These are phyloP conservation scores for Neurospora sp. DNA, from an alignment of 495 filamentous ascomycete species.

Conservation along the genomic window DNA sequence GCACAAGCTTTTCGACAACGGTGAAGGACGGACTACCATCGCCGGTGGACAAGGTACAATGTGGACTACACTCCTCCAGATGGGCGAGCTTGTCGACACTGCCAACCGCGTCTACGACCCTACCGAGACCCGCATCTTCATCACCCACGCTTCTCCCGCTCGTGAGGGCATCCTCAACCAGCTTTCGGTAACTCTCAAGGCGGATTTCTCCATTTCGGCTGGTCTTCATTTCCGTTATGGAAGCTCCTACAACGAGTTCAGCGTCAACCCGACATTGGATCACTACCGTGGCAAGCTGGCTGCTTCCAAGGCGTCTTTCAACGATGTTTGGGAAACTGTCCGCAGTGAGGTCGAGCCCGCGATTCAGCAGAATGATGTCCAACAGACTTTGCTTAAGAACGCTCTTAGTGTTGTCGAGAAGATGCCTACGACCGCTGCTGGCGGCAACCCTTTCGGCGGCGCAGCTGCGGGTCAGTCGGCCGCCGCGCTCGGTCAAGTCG, in stretches of 20 bases:
- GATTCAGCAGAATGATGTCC: constrained; percentile 82
- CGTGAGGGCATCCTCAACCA: constrained; percentile 97
- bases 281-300: constrained; percentile 99
- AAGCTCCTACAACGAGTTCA: constrained; percentile 99
- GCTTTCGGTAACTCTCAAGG: constrained; percentile 93
- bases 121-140: constrained; percentile 93
- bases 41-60: constrained; percentile 98
- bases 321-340: constrained; percentile 99
- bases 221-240: constrained; percentile 98
- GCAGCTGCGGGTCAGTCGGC: constrained; percentile 52
- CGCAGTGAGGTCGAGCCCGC: constrained; percentile 89
- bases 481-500: constrained; percentile 71
- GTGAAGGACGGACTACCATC: constrained; percentile 94
- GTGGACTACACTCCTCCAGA: constrained; percentile 98
- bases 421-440: constrained; percentile 91
- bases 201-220: constrained; percentile 96
- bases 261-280: constrained; percentile 94
- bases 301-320: constrained; percentile 97
- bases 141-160: constrained; percentile 95
- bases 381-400: constrained; percentile 81
- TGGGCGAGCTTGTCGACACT: constrained; percentile 97
- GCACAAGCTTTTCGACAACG: constrained; percentile 99
- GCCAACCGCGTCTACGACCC: constrained; percentile 97
- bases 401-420: constrained; percentile 84
- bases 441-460: constrained; percentile 93